Evolutionary conservation across 1,284 basidiomycete genomes (phyloP), one percentile per base, ranked within the genome.

Genomic region (Puccinia hordei): DNA sequence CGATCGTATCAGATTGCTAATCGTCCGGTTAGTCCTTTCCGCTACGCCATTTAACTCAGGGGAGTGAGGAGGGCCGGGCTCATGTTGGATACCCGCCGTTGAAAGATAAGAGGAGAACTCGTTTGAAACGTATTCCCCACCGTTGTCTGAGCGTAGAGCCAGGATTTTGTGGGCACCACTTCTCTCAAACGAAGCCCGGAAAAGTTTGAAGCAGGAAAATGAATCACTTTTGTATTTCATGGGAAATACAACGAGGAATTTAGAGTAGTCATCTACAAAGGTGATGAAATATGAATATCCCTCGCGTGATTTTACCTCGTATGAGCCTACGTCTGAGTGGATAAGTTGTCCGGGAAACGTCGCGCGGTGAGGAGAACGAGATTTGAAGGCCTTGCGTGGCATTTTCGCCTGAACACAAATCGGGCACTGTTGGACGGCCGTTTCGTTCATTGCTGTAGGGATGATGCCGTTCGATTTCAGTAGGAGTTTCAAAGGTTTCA

Each of bases 111-210:
- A 12, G 2, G 4, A 2, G 22, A 73, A 35, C 17, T 55, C n/a
- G n/a, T n/a, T n/a, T n/a, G n/a, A n/a, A n/a, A n/a, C n/a, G n/a
- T n/a, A n/a, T n/a, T n/a, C n/a, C 30, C 12, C 22, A 59, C 3
- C 24, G 33, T 72, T 72, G 24, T 73, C 53, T 2, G 51, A n/a
- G 6, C 30, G 49, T 5, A 73, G 72, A 2, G 63, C 19, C 2
- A 12, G 2, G 2, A 66, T 41, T 35, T 80, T 82, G 17, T 24
- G 10, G 0, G 82, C 83, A 12, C 82, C 82, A 27, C 81, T 72
- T 24, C 81, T 83, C 73, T 86, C 83, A 5, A 82, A 81, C 72
- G 80, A 77, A 0, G 85, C 83, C 51, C 85, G 84, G 82, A 84
- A 87, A 5, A 81, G 49, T 72, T n/a, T n/a, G n/a, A n/a, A n/a